Evolutionary conservation across 2,329 filamentous ascomycete genomes (phyloP), one percentile per base, ranked within the genome.

Genomic region (Aureobasidium pullulans): DNA sequence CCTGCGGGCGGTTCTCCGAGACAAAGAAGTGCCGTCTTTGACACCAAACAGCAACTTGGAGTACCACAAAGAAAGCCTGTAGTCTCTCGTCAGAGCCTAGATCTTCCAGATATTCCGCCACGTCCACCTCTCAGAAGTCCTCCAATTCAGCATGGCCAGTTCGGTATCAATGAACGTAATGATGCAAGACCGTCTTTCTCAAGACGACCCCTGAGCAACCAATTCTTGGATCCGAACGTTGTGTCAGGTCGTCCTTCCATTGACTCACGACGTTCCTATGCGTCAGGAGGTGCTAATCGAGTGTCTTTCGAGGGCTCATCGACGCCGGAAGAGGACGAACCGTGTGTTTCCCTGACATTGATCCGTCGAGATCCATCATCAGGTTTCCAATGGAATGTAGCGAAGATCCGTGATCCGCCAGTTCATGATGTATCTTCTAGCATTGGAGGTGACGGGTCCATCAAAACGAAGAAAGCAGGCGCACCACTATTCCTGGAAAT

Each of bases 401-500:
- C 75, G 47, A 74, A 70, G 48, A 77, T 81, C 40, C 69, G 73
- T 47, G 77, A 79, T 60, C 75, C 75, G 8, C 72, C 73, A n/a
- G 62, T 75, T 1, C 63, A 71, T 9, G 76, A 77, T 53, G 65
- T 78, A 10, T 76, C 74, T 48, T 78, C 76, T 40, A 66, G 66
- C 3, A 37, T 70, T 7, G 66, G 67, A 58, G 68, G 71, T 34
- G 60, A 67, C 36, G 62, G 61, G 16, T 62, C 63, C 48, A 63
- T 63, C 16, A 62, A 65, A 19, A 70, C 69, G 43, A 69, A 60
- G 48, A 76, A 72, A 62, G 67, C 69, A 16, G 76, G 75, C 19
- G 68, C 75, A 7, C 77, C 77, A 0, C 63, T 79, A 43, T 77
- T 74, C 46, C 75, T 86, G 10, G 81, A 84, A 54, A 78, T 86